Base-by-base conservation (phyloP, 208 protist species). In the Crithidia thermophila region DNA sequence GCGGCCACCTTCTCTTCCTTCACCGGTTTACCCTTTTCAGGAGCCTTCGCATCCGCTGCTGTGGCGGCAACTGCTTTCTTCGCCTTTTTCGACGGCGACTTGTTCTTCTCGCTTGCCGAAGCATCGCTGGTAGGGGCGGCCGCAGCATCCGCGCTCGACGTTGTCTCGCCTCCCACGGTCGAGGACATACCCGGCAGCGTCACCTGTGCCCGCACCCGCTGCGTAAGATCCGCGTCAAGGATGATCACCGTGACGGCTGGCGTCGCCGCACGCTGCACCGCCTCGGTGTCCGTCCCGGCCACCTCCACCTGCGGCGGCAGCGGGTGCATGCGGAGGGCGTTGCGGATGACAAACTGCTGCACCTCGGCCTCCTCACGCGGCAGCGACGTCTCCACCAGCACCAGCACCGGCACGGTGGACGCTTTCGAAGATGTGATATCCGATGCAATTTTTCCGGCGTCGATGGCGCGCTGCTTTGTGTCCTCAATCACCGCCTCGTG, bases 311-410 rank as follows among this genome's bases (percentile, higher is more conserved):
- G 37, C 8, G 43, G 5, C 33, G 69, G 61, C 28, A 75, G 40
- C 34, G 69, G 61, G 53, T 75, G 61, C 69, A 75, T 75, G 45
- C 39, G 45, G 23, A 75, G 46, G 1, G 69, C 69, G 27, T 75
- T 75, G 25, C 55, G 69, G 20, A 75, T 30, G 28, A 75, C 64
- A 42, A 69, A 69, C 56, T 75, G 47, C 46, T 75, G 69, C 46
- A 75, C 69, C 43, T 75, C 69, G 7, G 69, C 69, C n/a, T 75
- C 69, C 18, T 64, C 69, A 4, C 27, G 14, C 13, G 55, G 31
- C 14, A 75, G 69, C 33, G 9, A 58, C 14, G 69, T 75, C 55
- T 75, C 69, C 18, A 75, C 61, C 16, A 75, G 55, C 36, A 75
- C 69, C 47, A 75, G 43, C 52, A 75, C 21, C 40, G 69, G 69